Base-by-base conservation (phyloP, 2,329 filamentous ascomycete genomes). In the Sphaerulina vaccinii region DNA sequence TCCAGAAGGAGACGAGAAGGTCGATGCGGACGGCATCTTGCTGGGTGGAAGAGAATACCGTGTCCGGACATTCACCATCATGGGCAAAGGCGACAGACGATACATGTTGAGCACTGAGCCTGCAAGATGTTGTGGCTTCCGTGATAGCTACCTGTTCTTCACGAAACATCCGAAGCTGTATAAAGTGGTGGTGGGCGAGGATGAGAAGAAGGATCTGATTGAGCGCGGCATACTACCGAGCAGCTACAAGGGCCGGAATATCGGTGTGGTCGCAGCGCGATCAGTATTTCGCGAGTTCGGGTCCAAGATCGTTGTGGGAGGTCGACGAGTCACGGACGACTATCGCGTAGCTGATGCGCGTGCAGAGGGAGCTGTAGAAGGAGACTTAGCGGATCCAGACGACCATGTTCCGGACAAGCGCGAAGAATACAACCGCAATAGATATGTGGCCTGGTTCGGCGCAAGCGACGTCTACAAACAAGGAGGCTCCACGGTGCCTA, bases 91-190 rank as follows among this genome's bases (percentile, higher is more conserved):
- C 32, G 82, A 92, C 43, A 79, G 91, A 50, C 83, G 95, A 9
- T 99, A 99, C 81, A 99, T 99, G 93, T 75, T 99, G 72, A 97
- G 93, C 2, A 99, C 93, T 3, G 93, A 99, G 68, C 95, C 93
- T 4, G 93, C 93, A 19, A 87, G 93, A 59, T 97, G 93, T 65
- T 91, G 96, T 49, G 93, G 93, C 13, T 99, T 99, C 79, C 82
- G 93, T 61, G 93, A 99, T 77, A 96, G 91, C 59, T 99, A 99
- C 68, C 82, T 99, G 21, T 96, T 99, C 79, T 99, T 99, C 78
- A 95, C 93, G 58, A 99, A 97, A 73, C 93, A 99, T 73, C 88
- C 88, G 68, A 86, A 90, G 65, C 85, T 99, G 11, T 93, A 90
- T 81, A 99, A 99, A 76, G 96, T 99, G 65, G 96, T 99, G 64